Base-by-base conservation (phyloP, 2,329 filamentous ascomycete species). In the Pseudocercospora macadamiae region DNA sequence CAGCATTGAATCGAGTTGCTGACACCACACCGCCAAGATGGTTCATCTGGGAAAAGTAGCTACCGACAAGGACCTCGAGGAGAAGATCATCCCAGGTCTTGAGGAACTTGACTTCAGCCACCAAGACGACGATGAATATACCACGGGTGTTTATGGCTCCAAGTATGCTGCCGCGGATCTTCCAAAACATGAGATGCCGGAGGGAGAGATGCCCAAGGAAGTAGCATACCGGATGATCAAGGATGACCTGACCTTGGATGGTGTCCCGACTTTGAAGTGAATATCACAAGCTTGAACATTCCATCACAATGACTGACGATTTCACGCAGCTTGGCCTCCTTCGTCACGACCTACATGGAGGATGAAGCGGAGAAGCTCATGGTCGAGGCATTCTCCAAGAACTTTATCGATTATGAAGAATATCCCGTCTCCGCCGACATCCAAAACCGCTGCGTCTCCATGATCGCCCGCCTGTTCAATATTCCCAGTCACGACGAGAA, bases 321-420 rank as follows among this genome's bases (percentile, higher is more conserved):
- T 21, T n/a, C 19, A 0, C 66, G 16, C 64, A 95, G 91, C 75
- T 77, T 97, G 69, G 93, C 93, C 26, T 93, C 89, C 34, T 97
- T 97, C 71, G 92, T 96, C 65, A 96, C 93, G 1, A 97, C 93
- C 0, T 97, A 96, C 80, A 97, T 96, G 92, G 93, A 97, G 79
- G 90, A 96, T 45, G 93, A 97, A 76, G 93, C 89, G 18, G 93
- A 97, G 79, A 92, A 96, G 77, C 89, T 97, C 76, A 97, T 97
- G 45, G 80, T 87, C 65, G 91, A 97, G 65, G 86, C 89, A 54
- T 91, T 97, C 74, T 86, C 89, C 74, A 97, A 96, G 77, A 97
- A 97, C 82, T 97, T 97, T 71, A 81, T 81, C 67, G 76, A 75
- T 62, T 80, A 79, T 64, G 78, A 81, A 64, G 79, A 81, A 60